phyloP scores from a whole-genome alignment of 805 yeast genomes.

The Yamadazyma takamatsuzukensis region DNA sequence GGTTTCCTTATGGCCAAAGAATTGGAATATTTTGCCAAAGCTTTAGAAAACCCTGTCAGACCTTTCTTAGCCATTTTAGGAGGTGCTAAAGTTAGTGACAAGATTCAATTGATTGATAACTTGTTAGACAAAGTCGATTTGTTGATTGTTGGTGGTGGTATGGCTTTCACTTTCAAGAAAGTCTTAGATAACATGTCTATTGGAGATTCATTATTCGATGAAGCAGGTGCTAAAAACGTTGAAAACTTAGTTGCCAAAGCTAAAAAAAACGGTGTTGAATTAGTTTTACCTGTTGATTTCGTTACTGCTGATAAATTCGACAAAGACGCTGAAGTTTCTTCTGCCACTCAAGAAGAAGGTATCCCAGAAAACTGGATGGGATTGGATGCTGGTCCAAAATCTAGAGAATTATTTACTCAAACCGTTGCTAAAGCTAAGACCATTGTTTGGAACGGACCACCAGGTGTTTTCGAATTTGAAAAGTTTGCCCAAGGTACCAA shows the following conservation, averaged over 20 bases:
- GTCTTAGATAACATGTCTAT: conserved; percentile 78
- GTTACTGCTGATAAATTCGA: conserved; percentile 93
- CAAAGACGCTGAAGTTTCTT: conserved; percentile 81
- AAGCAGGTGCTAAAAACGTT: conserved; percentile 93
- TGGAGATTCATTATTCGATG: conserved; percentile 90
- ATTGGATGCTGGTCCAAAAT: conserved; percentile 91
- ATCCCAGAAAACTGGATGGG: conserved; percentile 96
- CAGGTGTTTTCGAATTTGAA: conserved; percentile 99
- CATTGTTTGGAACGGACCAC: conserved; percentile 99
- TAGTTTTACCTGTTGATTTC: conserved; percentile 92
- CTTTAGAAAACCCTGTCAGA: conserved; percentile 95
- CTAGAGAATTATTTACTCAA: conserved; percentile 71
- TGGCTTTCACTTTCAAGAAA: conserved; percentile 99
- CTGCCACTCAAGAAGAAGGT: conserved; percentile 86
- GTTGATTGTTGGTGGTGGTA: conserved; percentile 98
- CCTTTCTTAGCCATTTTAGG: conserved; percentile 99
- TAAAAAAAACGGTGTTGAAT: conserved; percentile 89
- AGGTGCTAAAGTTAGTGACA: conserved; percentile 99
- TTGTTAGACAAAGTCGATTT: conserved; percentile 91
- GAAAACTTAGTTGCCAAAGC: conserved; percentile 93
- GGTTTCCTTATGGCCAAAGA: conserved; percentile 99
- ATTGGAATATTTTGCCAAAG: conserved; percentile 95
- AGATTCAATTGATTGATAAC: conserved; percentile 97
- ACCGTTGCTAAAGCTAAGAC: conserved; percentile 93
- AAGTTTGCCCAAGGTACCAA: conserved; percentile 90